Evolutionary conservation across 73 alveolate genomes (phyloP).

Genomic region (Paramecium caudatum): DNA sequence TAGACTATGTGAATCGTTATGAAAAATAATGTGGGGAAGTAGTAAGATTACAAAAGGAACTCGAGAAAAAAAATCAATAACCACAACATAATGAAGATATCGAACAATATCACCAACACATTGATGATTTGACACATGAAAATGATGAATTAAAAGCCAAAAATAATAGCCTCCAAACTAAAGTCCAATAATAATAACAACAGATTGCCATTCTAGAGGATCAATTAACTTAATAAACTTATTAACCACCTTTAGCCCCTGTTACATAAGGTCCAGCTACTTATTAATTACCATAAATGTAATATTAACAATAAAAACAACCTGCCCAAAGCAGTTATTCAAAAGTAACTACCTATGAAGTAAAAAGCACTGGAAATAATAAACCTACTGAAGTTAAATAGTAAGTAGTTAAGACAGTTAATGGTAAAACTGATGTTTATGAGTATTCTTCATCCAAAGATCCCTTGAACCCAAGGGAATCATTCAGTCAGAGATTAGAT

Average conservation of each 20-base stretch:
- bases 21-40: constrained; percentile 12
- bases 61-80: neutral
- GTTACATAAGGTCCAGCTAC: neutral
- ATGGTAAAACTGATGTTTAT: constrained; percentile 23
- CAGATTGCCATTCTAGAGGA: constrained; percentile 12
- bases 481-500: neutral
- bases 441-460: constrained; percentile 11
- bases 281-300: neutral
- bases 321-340: neutral
- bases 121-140: constrained; percentile 23
- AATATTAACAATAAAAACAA: neutral
- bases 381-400: constrained; percentile 20
- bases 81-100: neutral
- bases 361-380: neutral
- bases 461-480: constrained; percentile 22
- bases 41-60: constrained; percentile 7
- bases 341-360: neutral
- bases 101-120: neutral
- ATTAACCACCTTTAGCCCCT: neutral
- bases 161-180: neutral
- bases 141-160: neutral
- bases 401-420: neutral
- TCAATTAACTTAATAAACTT: neutral
- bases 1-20: constrained; percentile 22
- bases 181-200: neutral